Evolutionary conservation across 495 filamentous ascomycete genomes (phyloP).

Genomic region (Xylaria bambusicola): DNA sequence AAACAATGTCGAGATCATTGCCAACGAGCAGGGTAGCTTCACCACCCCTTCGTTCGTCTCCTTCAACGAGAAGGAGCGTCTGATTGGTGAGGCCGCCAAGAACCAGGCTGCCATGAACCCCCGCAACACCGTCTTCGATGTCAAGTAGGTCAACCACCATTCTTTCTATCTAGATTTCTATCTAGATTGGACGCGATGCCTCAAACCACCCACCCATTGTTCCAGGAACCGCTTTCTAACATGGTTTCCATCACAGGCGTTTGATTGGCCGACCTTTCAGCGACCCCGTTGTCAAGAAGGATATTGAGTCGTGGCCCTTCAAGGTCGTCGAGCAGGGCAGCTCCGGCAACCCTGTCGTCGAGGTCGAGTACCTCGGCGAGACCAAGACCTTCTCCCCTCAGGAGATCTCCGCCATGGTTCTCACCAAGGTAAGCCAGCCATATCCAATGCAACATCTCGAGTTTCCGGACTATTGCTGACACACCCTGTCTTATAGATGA

Average conservation of each 20-base stretch:
- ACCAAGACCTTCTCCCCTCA: slow-evolving; percentile 94
- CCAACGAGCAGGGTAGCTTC: slow-evolving; percentile 99
- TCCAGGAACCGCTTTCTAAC: slow-evolving; percentile 29
- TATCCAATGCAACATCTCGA: not conserved
- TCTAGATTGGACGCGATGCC: no score
- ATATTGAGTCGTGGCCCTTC: slow-evolving; percentile 98
- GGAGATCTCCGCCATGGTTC: slow-evolving; percentile 96
- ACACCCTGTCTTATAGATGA: slow-evolving; percentile 67
- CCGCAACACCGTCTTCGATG: slow-evolving; percentile 95
- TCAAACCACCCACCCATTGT: no score
- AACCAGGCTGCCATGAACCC: slow-evolving; percentile 99
- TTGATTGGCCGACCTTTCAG: slow-evolving; percentile 93
- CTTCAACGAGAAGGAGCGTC: slow-evolving; percentile 96
- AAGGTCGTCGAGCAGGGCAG: slow-evolving; percentile 87
- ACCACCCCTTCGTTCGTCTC: slow-evolving; percentile 98
- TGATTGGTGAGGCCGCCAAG: slow-evolving; percentile 99
- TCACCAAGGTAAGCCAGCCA: slow-evolving; percentile 70
- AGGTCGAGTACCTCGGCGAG: slow-evolving; percentile 95
- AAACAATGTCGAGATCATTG: slow-evolving; percentile 99
- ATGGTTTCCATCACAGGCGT: slow-evolving; percentile 55
- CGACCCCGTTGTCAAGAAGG: slow-evolving; percentile 96
- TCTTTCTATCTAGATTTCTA: not conserved
- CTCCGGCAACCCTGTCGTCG: slow-evolving; percentile 76
- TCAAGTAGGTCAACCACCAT: slow-evolving; percentile 62
- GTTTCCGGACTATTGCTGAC: slow-evolving; percentile 19